Evolutionary conservation across 148 eudicot genomes (phyloP).

Genomic region (Fagopyrum homotropicum): DNA sequence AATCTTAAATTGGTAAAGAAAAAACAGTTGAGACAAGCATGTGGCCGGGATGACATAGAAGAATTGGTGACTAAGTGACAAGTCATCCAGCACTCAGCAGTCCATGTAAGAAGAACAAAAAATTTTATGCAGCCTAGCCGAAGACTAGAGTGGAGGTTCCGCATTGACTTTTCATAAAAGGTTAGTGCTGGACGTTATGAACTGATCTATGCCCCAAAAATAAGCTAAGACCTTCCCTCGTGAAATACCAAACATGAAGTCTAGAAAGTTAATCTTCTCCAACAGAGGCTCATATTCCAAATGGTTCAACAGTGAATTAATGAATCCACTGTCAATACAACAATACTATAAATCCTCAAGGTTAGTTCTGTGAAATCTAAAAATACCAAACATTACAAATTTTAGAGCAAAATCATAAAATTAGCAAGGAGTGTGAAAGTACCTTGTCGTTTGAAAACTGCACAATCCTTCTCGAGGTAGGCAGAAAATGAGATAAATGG

Average conservation of each 20-base stretch:
- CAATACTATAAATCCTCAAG: neutral
- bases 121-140: neutral
- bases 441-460: slow-evolving; percentile 98
- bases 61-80: neutral
- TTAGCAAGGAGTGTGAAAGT: slow-evolving; percentile 7
- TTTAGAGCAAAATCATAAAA: neutral
- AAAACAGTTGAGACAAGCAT: neutral
- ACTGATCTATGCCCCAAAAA: neutral
- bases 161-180: neutral
- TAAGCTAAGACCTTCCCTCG: neutral
- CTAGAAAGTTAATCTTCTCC: neutral
- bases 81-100: neutral
- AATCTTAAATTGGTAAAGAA: no score
- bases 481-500: slow-evolving; percentile 69
- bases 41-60: neutral
- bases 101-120: neutral
- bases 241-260: slow-evolving; percentile 1
- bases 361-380: neutral
- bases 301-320: neutral
- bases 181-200: neutral
- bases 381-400: neutral
- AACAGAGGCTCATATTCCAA: slow-evolving; percentile 3
- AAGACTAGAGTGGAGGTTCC: neutral
- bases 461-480: slow-evolving; percentile 91
- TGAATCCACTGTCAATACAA: neutral